phyloP scores from a whole-genome alignment of 2,329 filamentous ascomycete genomes.

The Thelonectria rubi region DNA sequence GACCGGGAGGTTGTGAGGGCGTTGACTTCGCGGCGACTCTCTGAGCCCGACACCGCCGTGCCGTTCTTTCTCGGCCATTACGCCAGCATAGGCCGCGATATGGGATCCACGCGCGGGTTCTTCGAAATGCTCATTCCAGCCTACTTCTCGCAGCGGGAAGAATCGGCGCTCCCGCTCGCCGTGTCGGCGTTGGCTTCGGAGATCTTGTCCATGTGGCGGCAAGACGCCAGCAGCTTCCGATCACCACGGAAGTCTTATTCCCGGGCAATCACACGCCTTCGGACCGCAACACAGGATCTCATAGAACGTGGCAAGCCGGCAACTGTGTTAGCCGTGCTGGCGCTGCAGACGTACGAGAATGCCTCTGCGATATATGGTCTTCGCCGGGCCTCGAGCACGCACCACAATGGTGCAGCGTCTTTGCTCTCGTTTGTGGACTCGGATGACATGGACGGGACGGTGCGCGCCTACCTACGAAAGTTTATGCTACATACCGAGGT shows the following conservation, averaged over 20 bases:
- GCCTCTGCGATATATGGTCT: conserved; percentile 10
- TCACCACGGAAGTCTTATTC: too few species aligned
- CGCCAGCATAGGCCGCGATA: conserved; percentile 9
- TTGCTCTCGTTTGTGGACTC: too few species aligned
- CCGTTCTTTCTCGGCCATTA: conserved; percentile 22
- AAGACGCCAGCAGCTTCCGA: too few species aligned
- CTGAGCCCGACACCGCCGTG: conserved; percentile 19
- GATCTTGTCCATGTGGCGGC: too few species aligned
- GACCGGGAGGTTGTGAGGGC: too few species aligned
- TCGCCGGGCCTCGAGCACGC: neutral
- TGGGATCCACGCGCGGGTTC: conserved; percentile 18
- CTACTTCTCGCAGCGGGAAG: too few species aligned
- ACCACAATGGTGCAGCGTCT: conserved; percentile 19
- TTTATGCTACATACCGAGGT: neutral
- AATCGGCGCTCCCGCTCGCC: conserved; percentile 1
- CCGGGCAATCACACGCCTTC: too few species aligned
- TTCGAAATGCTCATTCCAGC: conserved; percentile 26
- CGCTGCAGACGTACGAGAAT: conserved; percentile 24
- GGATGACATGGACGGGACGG: conserved; percentile 12
- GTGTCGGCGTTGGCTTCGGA: too few species aligned
- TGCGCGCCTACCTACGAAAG: neutral
- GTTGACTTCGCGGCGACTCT: neutral
- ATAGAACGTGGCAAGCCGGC: too few species aligned
- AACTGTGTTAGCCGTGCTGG: conserved; percentile 17
- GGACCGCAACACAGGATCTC: too few species aligned